Base-by-base conservation (phyloP, 768 basidiomycete species). In the Boletus barrowsii region DNA sequence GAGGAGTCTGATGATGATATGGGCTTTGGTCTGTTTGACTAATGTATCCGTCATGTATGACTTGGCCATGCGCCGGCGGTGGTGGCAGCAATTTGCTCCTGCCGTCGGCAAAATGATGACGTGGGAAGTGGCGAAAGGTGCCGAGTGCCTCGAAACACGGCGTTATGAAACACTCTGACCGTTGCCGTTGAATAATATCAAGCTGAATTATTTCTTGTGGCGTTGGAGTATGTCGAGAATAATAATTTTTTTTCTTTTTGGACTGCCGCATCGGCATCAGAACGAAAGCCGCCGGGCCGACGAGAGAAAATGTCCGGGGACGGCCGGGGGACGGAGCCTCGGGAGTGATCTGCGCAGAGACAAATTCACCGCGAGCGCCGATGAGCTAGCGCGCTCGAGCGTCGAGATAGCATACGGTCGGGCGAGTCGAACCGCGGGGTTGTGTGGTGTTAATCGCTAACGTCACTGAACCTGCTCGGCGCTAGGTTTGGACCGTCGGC, bases 1-100 rank as follows among this genome's bases (percentile, higher is more conserved):
- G 89, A 92, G 76, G 92, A 95, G 72, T 92, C 90, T 51, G 93
- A 96, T 81, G 95, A 97, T 65, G 95, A 97, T 77, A 97, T 97
- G 93, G 93, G 94, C 80, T 98, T 98, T 76, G 94, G 94, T 79
- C 83, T 97, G 60, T 97, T 97, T 81, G 94, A 97, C 80, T 97
- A 42, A 50, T 36, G 37, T 42, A 46, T 57, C 17, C 41, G 24
- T n/a, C 57, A 10, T 58, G 56, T 53, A 18, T 15, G 6, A 42
- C 18, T 26, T n/a, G 29, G 42, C n/a, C 3, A 18, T 35, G 13
- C 47, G 51, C 60, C 54, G 60, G 68, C 65, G 63, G 68, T 55
- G 47, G 48, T 42, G 39, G 53, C 47, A 53, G 48, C 44, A 37
- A 18, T 51, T 29, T 42, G 33, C 32, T 50, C 48, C 54, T 62